phyloP scores from a whole-genome alignment of 2,329 filamentous ascomycete genomes.

The Fusarium annulatum region DNA sequence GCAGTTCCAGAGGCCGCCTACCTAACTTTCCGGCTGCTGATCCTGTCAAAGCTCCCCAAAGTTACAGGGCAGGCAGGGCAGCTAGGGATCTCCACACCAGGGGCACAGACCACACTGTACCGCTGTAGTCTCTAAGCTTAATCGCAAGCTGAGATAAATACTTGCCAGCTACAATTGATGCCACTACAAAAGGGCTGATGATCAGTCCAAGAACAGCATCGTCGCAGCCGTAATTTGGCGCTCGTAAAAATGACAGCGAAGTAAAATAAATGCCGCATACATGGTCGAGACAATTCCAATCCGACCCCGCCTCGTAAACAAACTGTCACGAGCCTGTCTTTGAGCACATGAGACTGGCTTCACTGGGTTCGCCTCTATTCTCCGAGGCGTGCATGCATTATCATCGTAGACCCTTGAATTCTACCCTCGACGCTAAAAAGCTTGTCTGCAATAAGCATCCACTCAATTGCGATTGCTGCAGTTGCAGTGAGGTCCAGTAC shows the following conservation, averaged over 20 bases:
- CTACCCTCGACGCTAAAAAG: constrained; percentile 23
- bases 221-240: not conserved
- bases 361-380: not conserved
- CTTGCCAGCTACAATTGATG: constrained; percentile 12
- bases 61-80: constrained; percentile 8
- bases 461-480: not conserved
- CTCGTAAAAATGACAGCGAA: not conserved
- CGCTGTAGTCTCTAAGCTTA: constrained; percentile 3
- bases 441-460: constrained; percentile 17
- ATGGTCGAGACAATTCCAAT: not conserved
- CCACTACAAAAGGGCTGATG: constrained; percentile 19
- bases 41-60: not conserved
- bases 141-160: constrained; percentile 6
- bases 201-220: constrained; percentile 22
- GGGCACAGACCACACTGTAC: constrained; percentile 21
- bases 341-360: too few species aligned
- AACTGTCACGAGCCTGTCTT: not conserved
- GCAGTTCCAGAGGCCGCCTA: not conserved
- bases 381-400: not conserved
- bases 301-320: not conserved
- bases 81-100: not conserved
- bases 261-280: constrained; percentile 21
- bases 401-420: not conserved
- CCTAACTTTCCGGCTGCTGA: not conserved
- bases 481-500: rapidly evolving